These are phyloP conservation scores for Ganoderma sp. DNA, from an alignment of 1,284 basidiomycete species.

Conservation along the genomic window DNA sequence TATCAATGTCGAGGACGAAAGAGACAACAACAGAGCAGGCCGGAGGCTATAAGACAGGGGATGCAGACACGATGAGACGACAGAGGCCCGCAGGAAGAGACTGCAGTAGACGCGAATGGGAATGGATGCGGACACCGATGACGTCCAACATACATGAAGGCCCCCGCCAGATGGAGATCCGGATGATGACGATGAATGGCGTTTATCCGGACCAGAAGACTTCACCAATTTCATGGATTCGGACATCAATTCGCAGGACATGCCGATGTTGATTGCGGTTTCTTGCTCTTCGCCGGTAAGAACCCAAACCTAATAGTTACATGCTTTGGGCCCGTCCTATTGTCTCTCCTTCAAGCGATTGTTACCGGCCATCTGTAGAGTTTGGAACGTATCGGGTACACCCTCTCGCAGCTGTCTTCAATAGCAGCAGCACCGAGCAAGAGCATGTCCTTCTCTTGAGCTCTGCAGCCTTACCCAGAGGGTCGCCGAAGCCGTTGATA, in stretches of 20 bases:
- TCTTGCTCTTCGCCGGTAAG: slow-evolving; percentile 98
- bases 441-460: slow-evolving; percentile 91
- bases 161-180: too few species aligned
- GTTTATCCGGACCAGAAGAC: background rate
- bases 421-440: slow-evolving; percentile 97
- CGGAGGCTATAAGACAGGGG: too few species aligned
- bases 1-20: too few species aligned
- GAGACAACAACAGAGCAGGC: too few species aligned
- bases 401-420: slow-evolving; percentile 98
- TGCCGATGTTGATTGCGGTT: slow-evolving; percentile 98
- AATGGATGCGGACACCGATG: too few species aligned
- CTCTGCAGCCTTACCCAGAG: slow-evolving; percentile 93
- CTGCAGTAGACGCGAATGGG: too few species aligned
- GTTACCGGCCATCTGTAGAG: slow-evolving; percentile 96
- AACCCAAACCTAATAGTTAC: slow-evolving; percentile 82
- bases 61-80: too few species aligned
- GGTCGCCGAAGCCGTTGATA: slow-evolving; percentile 92
- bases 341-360: slow-evolving; percentile 50
- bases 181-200: too few species aligned
- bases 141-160: too few species aligned
- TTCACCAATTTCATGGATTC: slow-evolving; percentile 96
- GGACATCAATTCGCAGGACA: slow-evolving; percentile 95
- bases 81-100: too few species aligned
- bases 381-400: slow-evolving; percentile 98
- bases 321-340: background rate